Conservation (phyloP, 352 stramenopile genomes). For the Globisporangium orthogonon region DNA sequence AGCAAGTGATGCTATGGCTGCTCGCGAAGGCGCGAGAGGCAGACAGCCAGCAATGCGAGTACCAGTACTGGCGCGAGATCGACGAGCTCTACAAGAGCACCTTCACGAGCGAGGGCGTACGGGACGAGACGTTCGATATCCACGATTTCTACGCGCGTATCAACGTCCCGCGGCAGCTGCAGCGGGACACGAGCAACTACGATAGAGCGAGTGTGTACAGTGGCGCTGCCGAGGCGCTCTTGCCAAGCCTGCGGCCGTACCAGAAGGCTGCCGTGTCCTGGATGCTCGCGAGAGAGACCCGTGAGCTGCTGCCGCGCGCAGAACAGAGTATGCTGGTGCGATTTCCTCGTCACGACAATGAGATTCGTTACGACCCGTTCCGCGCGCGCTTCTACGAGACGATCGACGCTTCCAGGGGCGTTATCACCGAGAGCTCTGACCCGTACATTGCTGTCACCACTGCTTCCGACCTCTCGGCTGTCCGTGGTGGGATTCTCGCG, state of each 20-base stretch:
- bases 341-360: not conserved
- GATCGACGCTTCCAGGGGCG: not conserved
- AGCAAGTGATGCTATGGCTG: slow-evolving; percentile 56
- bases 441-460: too few relatives aligned
- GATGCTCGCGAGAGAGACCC: slow-evolving; percentile 88
- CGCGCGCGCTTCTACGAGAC: slow-evolving; percentile 17
- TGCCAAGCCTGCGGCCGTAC: slow-evolving; percentile 93
- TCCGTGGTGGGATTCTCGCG: slow-evolving; percentile 86
- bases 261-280: slow-evolving; percentile 96
- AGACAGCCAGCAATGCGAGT: slow-evolving; percentile 20
- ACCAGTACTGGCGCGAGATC: slow-evolving; percentile 48
- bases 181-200: slow-evolving; percentile 23
- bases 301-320: not conserved
- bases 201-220: slow-evolving; percentile 5
- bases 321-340: slow-evolving; percentile 14
- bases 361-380: slow-evolving; percentile 33
- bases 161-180: slow-evolving; percentile 27
- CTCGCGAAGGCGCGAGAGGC: slow-evolving; percentile 19
- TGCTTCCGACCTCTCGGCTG: not conserved
- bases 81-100: slow-evolving; percentile 29
- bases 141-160: slow-evolving; percentile 59
- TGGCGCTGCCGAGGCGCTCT: slow-evolving; percentile 18
- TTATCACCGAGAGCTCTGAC: too few relatives aligned
- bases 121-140: slow-evolving; percentile 27
- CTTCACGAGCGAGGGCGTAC: not conserved